Percentiles rank a stretch among this genome's conserved stretches.
phyloP scores from a whole-genome alignment of 495 filamentous ascomycete species.

The Hypoxylon lienhwacheense region DNA sequence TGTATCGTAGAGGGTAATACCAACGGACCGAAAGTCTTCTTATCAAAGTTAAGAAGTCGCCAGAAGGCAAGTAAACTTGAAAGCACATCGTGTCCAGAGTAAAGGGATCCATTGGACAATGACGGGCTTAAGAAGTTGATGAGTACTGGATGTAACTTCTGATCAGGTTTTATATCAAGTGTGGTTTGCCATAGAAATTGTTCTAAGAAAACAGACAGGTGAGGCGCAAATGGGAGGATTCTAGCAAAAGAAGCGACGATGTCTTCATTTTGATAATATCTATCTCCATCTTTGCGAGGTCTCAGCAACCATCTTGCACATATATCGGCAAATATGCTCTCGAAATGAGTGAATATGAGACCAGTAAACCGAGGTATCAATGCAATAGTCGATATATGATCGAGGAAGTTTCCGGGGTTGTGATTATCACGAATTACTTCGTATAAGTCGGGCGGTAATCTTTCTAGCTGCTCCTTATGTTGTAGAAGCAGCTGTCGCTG shows the following conservation, averaged over 20 bases:
- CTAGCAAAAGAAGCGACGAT: slow-evolving; percentile 74
- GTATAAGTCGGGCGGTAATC: slow-evolving; percentile 66
- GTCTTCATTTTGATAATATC: slow-evolving; percentile 50
- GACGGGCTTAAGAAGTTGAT: slow-evolving; percentile 32
- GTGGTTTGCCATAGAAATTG: slow-evolving; percentile 44
- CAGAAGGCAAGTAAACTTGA: slow-evolving; percentile 67
- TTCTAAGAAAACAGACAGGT: slow-evolving; percentile 61
- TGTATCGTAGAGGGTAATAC: slow-evolving; percentile 68
- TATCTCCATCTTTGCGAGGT: slow-evolving; percentile 30
- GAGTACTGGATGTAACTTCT: slow-evolving; percentile 12
- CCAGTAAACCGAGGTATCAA: slow-evolving; percentile 67
- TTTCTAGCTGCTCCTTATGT: slow-evolving; percentile 48
- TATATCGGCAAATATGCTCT: slow-evolving; percentile 73
- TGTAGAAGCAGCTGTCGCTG: slow-evolving; percentile 45
- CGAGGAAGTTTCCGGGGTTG: slow-evolving; percentile 65
- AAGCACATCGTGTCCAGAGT: slow-evolving; percentile 33
- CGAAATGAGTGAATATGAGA: slow-evolving; percentile 68
- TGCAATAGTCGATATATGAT: slow-evolving; percentile 66
- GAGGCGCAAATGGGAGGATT: slow-evolving; percentile 76
- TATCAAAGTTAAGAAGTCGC: slow-evolving; percentile 75
- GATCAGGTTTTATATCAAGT: slow-evolving; percentile 14
- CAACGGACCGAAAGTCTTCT: slow-evolving; percentile 60
- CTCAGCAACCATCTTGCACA: slow-evolving; percentile 71
- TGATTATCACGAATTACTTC: slow-evolving; percentile 61
- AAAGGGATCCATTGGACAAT: slow-evolving; percentile 3